phyloP scores from a whole-genome alignment of 495 filamentous ascomycete species.

The Halenospora varia region DNA sequence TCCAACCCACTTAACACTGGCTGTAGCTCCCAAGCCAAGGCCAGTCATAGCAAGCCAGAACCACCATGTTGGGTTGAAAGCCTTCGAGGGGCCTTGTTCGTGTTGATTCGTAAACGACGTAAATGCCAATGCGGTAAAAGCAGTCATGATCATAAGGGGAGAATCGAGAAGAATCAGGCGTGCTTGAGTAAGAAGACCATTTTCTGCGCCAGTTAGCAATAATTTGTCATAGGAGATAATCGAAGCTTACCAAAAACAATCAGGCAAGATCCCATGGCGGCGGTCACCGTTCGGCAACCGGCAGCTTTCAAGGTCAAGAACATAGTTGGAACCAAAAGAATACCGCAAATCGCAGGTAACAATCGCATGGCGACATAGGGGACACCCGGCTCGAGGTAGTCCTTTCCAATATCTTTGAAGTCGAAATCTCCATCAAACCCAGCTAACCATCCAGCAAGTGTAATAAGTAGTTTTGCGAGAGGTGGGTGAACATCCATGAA shows the following conservation, averaged over 20 bases:
- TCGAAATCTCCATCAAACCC: conserved; percentile 95
- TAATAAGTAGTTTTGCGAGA: conserved; percentile 93
- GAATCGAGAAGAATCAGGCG: conserved; percentile 95
- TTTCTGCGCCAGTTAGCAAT: conserved; percentile 54
- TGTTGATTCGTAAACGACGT: conserved; percentile 95
- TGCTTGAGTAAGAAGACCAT: conserved; percentile 90
- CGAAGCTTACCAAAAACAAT: conserved; percentile 78
- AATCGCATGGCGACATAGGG: conserved; percentile 98
- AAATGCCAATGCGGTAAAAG: conserved; percentile 86
- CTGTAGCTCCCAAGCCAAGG: conserved; percentile 81
- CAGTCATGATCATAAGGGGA: conserved; percentile 88
- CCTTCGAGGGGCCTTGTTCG: conserved; percentile 81
- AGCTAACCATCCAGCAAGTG: conserved; percentile 90
- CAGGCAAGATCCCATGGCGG: conserved; percentile 74
- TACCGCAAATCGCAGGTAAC: conserved; percentile 83
- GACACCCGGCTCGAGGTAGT: conserved; percentile 90
- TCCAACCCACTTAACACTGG: conserved; percentile 98
- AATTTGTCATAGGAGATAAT: background rate
- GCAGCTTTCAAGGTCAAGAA: conserved; percentile 90
- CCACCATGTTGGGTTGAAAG: conserved; percentile 91
- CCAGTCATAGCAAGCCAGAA: conserved; percentile 92
- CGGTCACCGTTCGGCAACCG: conserved; percentile 81
- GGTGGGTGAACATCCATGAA: conserved; percentile 99
- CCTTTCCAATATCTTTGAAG: conserved; percentile 99
- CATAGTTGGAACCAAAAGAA: conserved; percentile 83